Evolutionary conservation across 176 grass and related monocot species (phyloP).

Genomic region (Lolium perenne): DNA sequence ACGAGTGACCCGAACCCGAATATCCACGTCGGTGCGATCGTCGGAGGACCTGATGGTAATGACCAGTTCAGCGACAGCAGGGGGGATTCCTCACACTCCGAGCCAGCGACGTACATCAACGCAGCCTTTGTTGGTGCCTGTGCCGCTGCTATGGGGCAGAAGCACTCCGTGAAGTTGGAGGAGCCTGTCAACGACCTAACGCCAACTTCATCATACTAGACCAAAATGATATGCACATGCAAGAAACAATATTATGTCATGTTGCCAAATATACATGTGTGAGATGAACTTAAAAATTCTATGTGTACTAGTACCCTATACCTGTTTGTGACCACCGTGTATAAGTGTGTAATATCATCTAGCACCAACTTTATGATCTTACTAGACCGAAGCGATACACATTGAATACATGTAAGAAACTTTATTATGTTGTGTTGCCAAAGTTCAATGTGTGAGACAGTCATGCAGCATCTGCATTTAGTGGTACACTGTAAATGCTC

Average conservation of each 20-base stretch:
- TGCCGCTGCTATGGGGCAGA: constrained; percentile 44
- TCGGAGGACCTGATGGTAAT: constrained; percentile 54
- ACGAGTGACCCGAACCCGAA: constrained; percentile 52
- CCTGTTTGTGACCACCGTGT: constrained; percentile 15
- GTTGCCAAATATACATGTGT: constrained; percentile 6
- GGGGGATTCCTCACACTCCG: constrained; percentile 53
- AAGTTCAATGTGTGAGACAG: background rate
- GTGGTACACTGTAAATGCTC: too few species aligned
- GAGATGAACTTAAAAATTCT: background rate
- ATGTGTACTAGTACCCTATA: background rate
- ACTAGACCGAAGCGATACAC: background rate
- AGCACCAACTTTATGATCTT: background rate
- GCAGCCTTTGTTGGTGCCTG: constrained; percentile 64
- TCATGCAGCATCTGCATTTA: too few species aligned
- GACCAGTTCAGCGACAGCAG: constrained; percentile 59
- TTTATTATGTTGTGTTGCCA: background rate
- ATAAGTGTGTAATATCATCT: background rate
- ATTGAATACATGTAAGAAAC: background rate
- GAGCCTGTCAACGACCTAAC: background rate
- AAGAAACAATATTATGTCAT: background rate
- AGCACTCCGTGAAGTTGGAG: constrained; percentile 7
- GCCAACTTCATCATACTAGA: constrained; percentile 16
- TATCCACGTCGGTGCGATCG: constrained; percentile 49
- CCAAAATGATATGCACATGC: background rate
- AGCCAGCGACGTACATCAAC: constrained; percentile 65